Base-by-base conservation (phyloP, 371 early-diverging fungal genomes). In the Mucor piriformis region DNA sequence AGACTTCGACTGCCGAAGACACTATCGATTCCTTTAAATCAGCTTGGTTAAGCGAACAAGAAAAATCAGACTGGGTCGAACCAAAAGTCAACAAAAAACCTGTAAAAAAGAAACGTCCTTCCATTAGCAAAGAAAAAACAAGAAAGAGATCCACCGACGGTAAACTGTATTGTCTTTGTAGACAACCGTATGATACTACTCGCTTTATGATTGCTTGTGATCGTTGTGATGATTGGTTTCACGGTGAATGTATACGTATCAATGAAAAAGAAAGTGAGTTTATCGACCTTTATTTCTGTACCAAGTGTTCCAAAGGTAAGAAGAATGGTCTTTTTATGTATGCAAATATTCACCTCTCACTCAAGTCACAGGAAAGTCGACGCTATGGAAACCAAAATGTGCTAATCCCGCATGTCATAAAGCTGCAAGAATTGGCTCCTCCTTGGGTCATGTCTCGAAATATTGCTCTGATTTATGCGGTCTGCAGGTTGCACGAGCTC, bases 131-230 rank as follows among this genome's bases (percentile, higher is more conserved):
- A 18, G 44, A 33, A 57, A 48, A 42, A 50, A 32, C 24, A 38
- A 18, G 50, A 18, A 50, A 18, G 20, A 8, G 18, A 10, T 38
- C 20, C n/a, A 15, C 29, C 1, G 50, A 59, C 27, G 58, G 61
- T 16, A 57, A 50, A 1, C 62, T 82, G 7, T 84, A 84, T 51
- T 87, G 87, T 54, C 67, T 83, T 34, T 87, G 87, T 55, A 73
- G 72, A 15, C 74, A 75, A 35, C 74, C 75, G 0, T 82, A 86
- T 55, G 82, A 85, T 61, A 67, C 67, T 6, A 68, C 72, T 15
- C 67, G 81, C 13, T 87, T 87, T 49, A 85, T 85, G 85, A 85
- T 87, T 66, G 83, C 80, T 0, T 87, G 87, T 61, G 87, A 87
- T 54, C 72, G 73, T 6, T 87, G 87, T 53, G 83, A 83, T 55